Evolutionary conservation across 2,329 filamentous ascomycete genomes (phyloP).

Genomic region (Paracamarosporium sp.): DNA sequence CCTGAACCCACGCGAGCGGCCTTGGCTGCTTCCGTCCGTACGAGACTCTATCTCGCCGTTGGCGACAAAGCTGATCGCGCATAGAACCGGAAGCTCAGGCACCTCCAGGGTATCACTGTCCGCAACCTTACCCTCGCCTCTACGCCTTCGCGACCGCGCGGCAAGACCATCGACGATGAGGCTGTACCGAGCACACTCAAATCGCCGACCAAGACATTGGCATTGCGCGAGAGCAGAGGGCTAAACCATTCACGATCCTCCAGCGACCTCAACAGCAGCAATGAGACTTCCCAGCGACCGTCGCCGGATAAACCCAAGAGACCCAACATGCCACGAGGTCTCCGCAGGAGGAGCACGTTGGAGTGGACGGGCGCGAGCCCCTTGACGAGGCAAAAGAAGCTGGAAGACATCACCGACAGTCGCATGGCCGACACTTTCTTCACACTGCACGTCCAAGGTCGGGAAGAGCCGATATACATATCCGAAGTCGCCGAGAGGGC

Average conservation of each 20-base stretch:
- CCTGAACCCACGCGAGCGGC: slow-evolving; percentile 38
- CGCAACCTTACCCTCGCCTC: slow-evolving; percentile 79
- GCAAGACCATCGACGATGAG: slow-evolving; percentile 77
- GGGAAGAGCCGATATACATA: slow-evolving; percentile 80
- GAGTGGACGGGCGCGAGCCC: slow-evolving; percentile 69
- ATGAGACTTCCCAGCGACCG: slow-evolving; percentile 16
- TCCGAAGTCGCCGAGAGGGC: slow-evolving; percentile 80
- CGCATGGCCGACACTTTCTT: slow-evolving; percentile 89
- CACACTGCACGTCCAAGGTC: slow-evolving; percentile 73
- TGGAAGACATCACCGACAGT: slow-evolving; percentile 75
- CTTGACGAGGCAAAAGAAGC: slow-evolving; percentile 70
- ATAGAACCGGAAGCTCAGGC: slow-evolving; percentile 85
- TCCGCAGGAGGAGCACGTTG: slow-evolving; percentile 65
- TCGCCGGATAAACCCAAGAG: slow-evolving; percentile 30
- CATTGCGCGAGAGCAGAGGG: slow-evolving; percentile 56
- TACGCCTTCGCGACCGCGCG: slow-evolving; percentile 57
- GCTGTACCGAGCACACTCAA: slow-evolving; percentile 71
- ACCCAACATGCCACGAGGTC: slow-evolving; percentile 43
- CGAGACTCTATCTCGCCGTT: background rate
- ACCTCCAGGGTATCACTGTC: slow-evolving; percentile 84
- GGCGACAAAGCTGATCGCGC: background rate
- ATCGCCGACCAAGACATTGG: slow-evolving; percentile 70
- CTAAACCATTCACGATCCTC: slow-evolving; percentile 67
- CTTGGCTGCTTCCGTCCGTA: slow-evolving; percentile 48
- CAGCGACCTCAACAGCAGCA: slow-evolving; percentile 53